These are phyloP conservation scores for Xylaria multiplex DNA, from an alignment of 2,329 filamentous ascomycete genomes.

Conservation along the genomic window DNA sequence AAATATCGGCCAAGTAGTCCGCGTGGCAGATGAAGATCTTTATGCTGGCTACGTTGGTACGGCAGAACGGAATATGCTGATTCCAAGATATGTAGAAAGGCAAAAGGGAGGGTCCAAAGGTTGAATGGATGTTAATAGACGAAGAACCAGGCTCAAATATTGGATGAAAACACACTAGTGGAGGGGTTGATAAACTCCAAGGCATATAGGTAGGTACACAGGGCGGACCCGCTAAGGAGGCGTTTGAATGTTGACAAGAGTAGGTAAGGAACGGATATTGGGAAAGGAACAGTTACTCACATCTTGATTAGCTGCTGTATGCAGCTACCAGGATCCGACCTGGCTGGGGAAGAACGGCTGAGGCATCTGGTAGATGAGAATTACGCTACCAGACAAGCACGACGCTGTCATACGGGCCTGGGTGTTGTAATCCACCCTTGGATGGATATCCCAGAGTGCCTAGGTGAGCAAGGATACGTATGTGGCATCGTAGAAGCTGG, in stretches of 20 bases:
- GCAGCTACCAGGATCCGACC: constrained; percentile 25
- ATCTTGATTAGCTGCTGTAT: constrained; percentile 29
- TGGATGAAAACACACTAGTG: not conserved
- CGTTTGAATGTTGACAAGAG: constrained; percentile 7
- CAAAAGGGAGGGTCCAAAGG: too few species aligned
- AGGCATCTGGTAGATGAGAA: constrained; percentile 23
- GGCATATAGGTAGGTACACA: not conserved
- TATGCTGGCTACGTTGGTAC: not conserved
- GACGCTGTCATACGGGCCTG: constrained; percentile 31
- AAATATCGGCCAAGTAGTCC: not conserved
- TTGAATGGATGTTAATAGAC: not conserved
- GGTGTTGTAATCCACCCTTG: constrained; percentile 19
- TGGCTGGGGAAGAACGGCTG: constrained; percentile 32
- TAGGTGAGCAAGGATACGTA: constrained; percentile 25
- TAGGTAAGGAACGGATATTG: constrained; percentile 1
- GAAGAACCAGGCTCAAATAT: not conserved
- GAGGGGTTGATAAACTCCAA: constrained; percentile 20
- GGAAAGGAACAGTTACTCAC: constrained; percentile 1
- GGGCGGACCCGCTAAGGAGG: constrained; percentile 10
- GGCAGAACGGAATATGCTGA: not conserved
- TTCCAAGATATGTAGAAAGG: not conserved
- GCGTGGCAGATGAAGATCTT: not conserved
- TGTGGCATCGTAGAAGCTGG: constrained; percentile 22
- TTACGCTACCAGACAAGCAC: constrained; percentile 17
- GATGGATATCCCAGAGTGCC: constrained; percentile 17